Evolutionary conservation across 1,284 basidiomycete species (phyloP), one percentile per base, ranked within the genome.

Genomic region (Pyrrhoderma lamaoense): DNA sequence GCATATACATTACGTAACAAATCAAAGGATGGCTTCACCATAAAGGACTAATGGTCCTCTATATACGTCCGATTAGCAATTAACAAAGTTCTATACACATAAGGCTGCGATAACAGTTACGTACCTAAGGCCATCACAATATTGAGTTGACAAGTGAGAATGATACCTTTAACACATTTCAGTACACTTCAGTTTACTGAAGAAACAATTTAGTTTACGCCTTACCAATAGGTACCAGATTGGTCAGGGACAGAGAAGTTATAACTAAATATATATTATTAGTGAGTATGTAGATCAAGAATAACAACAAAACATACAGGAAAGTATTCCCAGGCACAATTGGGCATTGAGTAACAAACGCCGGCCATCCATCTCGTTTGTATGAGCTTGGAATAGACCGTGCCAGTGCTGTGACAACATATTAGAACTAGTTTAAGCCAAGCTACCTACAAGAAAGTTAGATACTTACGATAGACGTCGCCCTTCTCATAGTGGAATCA

Each of bases 381-480:
- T 68, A 21, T 61, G 52, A 11, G 60, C 51, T 58, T 74, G 72
- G 51, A 69, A 67, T 13, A 76, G 56, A 7, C 74, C 74, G 48
- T 77, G 74, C 73, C 74, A 77, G 56, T 76, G 75, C 74, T 76
- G 53, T 7, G 14, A 23, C 35, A 23, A 13, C 13, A 19, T 21
- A 40, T 23, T 37, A 16, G 35, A 34, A 3, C 8, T 16, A 2
- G 16, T 21, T 22, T 5, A 5, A 18, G 11, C 14, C 16, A 42
- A 9, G 22, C 21, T 9, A 56, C 57, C 21, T 52, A 62, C 64
- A 21, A 65, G 58, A 13, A 60, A 60, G 18, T 64, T 67, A 9
- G 57, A 34, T 7, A 46, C 55, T 18, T 50, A 62, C 65, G 18
- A 65, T 60, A 9, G 61, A 60, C 19, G 65, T 67, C 5, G 57